A percentile compares a stretch with the other conserved stretches of the same genome.
These are phyloP conservation scores for Carex pumila DNA, from an alignment of 176 grass and related monocot species.

Conservation along the genomic window DNA sequence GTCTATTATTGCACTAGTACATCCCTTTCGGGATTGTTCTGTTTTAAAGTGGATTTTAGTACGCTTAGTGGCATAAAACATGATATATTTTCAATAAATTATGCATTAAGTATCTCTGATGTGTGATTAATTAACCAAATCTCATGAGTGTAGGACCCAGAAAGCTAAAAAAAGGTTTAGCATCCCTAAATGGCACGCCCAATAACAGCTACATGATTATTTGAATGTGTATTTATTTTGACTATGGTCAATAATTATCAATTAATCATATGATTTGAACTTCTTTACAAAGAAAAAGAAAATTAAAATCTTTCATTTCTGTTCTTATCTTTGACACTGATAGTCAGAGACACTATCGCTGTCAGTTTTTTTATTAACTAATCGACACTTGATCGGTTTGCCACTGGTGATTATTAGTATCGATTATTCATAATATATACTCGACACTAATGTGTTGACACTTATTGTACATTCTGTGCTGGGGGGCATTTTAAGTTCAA, in stretches of 20 bases:
- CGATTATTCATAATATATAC: no score
- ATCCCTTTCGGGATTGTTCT: conserved; percentile 19
- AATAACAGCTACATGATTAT: conserved; percentile 11
- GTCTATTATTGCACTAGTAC: conserved; percentile 25
- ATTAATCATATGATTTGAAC: neutral
- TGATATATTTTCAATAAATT: conserved; percentile 17
- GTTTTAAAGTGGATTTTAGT: conserved; percentile 30
- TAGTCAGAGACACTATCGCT: no score
- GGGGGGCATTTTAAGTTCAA: no score
- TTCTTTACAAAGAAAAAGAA: neutral
- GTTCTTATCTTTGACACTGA: neutral
- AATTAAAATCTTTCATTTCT: neutral
- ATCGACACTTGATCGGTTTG: no score
- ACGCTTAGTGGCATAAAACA: conserved; percentile 23
- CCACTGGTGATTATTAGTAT: no score
- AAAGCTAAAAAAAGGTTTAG: conserved; percentile 10
- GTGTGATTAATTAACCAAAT: conserved; percentile 29
- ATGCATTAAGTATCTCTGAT: conserved; percentile 6
- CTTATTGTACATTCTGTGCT: neutral
- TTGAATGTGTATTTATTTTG: neutral
- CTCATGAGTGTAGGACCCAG: neutral
- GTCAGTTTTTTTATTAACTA: no score
- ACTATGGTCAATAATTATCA: neutral
- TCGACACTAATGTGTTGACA: no score
- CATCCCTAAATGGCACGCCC: conserved; percentile 11